phyloP scores from a whole-genome alignment of 805 yeast species.

The Isabelozyma gotoi region DNA sequence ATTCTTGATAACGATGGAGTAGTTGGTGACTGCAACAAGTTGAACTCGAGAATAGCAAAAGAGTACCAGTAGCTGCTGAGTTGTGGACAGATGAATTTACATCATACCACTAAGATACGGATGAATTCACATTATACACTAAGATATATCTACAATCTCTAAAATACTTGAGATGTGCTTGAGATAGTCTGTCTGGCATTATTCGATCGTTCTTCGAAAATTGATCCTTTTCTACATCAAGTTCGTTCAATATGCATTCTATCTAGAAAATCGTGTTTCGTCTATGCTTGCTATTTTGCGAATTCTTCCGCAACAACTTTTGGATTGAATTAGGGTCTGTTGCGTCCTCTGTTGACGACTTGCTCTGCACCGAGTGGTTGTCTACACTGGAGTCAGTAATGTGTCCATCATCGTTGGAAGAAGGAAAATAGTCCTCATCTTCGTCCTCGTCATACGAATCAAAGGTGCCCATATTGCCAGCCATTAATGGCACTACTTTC shows the following conservation, averaged over 20 bases:
- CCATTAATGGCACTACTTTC: neutral
- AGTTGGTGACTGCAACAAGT: slow-evolving; percentile 24
- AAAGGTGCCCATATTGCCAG: neutral
- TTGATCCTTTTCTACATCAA: no score
- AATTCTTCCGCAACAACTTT: neutral
- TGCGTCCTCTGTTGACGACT: slow-evolving; percentile 3
- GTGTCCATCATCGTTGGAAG: slow-evolving; percentile 1
- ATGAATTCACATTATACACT: no score
- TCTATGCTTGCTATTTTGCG: slow-evolving; percentile 2
- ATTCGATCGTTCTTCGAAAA: no score
- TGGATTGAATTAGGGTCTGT: neutral
- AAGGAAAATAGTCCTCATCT: slow-evolving; percentile 3
- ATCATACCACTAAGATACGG: no score
- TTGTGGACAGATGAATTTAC: neutral
- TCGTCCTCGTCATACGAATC: slow-evolving; percentile 8
- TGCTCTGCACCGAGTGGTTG: slow-evolving; percentile 1
- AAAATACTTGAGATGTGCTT: no score
- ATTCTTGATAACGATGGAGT: slow-evolving; percentile 18
- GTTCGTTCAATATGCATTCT: no score
- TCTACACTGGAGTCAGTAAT: neutral
- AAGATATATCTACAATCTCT: no score
- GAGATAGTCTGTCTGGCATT: no score
- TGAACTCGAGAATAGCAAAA: slow-evolving; percentile 17
- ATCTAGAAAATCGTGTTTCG: slow-evolving; percentile 7
- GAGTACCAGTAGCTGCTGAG: neutral